Base-by-base conservation (phyloP, 306 rosid genomes). In the peach (Prunus persica) region DNA sequence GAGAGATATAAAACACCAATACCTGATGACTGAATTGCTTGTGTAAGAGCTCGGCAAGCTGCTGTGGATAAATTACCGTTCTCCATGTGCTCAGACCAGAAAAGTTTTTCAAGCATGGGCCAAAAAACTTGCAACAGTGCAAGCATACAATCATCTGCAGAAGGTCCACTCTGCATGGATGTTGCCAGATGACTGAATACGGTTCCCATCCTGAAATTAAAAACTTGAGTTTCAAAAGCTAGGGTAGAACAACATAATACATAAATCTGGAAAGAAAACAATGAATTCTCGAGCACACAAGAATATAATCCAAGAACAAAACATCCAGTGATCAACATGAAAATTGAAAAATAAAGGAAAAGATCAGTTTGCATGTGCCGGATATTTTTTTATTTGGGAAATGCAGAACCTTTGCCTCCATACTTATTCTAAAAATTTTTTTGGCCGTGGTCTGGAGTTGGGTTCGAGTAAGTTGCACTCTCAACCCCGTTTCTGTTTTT, bases 1-100 rank as follows among this genome's bases (percentile, higher is more conserved):
- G 14, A 12, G 24, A n/a, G 46, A 46, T n/a, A 67, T 68, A 22
- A 12, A 45, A 13, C 60, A 41, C 14, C 67, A 49, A 74, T 85
- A 87, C 98, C 98, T 86, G 98, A 87, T 79, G 98, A 90, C 73
- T 90, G 98, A 83, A 94, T 87, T 74, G 97, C 97, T 76, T 83
- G 83, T 4, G 98, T 87, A 86, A 94, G 98, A 50, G 97, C 91
- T 54, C 96, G 96, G 84, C 98, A 94, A 78, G 97, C 97, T 82
- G 98, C 96, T 30, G 83, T 71, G 7, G 98, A 89, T 80, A 94
- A 80, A 79, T 78, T 94, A 73, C 96, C 93, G 75, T 80, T 90
- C 85, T 94, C 98, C 97, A 94, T 90, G 82, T 94, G 95, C 74
- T 89, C 90, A 65, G 97, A 91, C 73, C 88, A 79, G 78, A 94